Evolutionary conservation across 164 flowering plant species (phyloP).

Genomic region (Taxillus chinensis): DNA sequence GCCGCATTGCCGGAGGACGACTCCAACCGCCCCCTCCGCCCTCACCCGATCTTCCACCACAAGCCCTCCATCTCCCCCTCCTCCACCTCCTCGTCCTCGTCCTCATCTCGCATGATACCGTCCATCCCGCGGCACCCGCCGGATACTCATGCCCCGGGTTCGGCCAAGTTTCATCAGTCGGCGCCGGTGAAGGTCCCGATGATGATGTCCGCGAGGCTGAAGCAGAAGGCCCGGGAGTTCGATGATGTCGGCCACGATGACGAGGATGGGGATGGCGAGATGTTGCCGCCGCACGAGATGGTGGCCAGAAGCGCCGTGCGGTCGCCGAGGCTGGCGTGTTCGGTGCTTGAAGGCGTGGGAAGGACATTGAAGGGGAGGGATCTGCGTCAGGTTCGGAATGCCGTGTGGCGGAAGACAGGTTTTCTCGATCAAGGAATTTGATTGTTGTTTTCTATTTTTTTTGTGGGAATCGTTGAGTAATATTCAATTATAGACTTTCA

Average conservation of each 20-base stretch:
- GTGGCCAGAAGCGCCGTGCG: constrained; percentile 43
- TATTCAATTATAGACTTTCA: no score
- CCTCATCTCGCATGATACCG: constrained; percentile 20
- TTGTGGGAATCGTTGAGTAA: no score
- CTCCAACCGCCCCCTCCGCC: constrained; percentile 15
- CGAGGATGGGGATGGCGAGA: constrained; percentile 25
- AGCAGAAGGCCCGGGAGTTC: constrained; percentile 10
- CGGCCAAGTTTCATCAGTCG: constrained; percentile 35
- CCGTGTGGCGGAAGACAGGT: constrained; percentile 62
- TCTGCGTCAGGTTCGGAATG: constrained; percentile 67
- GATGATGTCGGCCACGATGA: constrained; percentile 14
- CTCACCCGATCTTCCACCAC: constrained; percentile 17
- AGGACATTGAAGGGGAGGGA: constrained; percentile 86
- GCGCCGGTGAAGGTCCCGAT: constrained; percentile 62
- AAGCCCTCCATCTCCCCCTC: not conserved
- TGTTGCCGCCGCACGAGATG: constrained; percentile 82
- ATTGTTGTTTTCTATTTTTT: no score
- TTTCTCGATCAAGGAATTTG: constrained; percentile 42
- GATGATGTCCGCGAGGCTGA: constrained; percentile 18
- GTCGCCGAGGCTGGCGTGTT: constrained; percentile 44
- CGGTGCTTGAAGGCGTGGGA: constrained; percentile 80
- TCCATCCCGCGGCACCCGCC: constrained; percentile 27
- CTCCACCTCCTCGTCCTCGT: no score
- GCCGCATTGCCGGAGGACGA: constrained; percentile 39
- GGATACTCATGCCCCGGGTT: constrained; percentile 7